Evolutionary conservation across 257 asterid genomes (phyloP).

Genomic region (Ligustrum vulgare): DNA sequence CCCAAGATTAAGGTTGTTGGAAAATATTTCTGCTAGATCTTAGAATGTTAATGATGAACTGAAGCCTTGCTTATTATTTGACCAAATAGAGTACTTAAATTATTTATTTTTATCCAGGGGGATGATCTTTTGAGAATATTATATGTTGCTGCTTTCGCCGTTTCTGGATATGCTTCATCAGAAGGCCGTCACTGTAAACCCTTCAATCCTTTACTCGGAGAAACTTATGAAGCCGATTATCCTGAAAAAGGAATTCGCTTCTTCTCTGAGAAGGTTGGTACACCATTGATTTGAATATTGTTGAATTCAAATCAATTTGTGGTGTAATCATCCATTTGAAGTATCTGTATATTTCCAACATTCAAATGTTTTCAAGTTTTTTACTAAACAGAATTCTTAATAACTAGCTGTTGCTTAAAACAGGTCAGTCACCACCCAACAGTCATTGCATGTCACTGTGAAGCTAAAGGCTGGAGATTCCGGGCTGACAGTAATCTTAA

Average conservation of each 20-base stretch:
- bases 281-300: neutral
- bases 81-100: neutral
- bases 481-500: constrained; percentile 88
- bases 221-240: constrained; percentile 94
- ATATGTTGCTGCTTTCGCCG: constrained; percentile 93
- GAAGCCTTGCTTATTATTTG: neutral
- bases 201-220: constrained; percentile 94
- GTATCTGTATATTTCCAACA: neutral
- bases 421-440: constrained; percentile 99
- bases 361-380: neutral
- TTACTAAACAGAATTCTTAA: neutral
- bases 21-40: constrained; percentile 6
- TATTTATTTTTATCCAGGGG: constrained; percentile 52
- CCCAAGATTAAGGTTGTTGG: neutral
- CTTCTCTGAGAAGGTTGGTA: constrained; percentile 83
- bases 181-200: constrained; percentile 95
- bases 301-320: neutral
- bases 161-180: constrained; percentile 92
- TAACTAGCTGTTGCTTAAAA: constrained; percentile 32
- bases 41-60: neutral
- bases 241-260: constrained; percentile 87
- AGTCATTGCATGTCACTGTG: constrained; percentile 92
- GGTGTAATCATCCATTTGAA: neutral
- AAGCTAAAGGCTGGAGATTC: constrained; percentile 95
- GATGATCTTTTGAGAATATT: constrained; percentile 76